These are phyloP conservation scores for Aspergillus pseudoterreus DNA, from an alignment of 2,329 filamentous ascomycete species.

Conservation along the genomic window DNA sequence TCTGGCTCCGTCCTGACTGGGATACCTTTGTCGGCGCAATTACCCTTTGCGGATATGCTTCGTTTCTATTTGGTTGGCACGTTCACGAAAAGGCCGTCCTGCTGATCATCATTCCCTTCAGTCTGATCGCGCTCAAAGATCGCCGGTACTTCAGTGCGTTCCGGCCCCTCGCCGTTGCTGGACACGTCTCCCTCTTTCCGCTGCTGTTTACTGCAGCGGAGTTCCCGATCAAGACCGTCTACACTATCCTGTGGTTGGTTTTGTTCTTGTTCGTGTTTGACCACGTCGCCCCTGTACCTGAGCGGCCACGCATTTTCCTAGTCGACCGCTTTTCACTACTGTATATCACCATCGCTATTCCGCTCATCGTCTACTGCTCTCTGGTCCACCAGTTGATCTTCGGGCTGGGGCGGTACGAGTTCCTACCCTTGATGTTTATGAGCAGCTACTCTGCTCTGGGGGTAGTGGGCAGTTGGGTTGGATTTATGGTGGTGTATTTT, in stretches of 20 bases:
- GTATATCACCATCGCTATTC: slow-evolving; percentile 86
- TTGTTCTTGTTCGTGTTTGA: slow-evolving; percentile 84
- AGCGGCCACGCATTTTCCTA: slow-evolving; percentile 76
- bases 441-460: slow-evolving; percentile 92
- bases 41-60: slow-evolving; percentile 91
- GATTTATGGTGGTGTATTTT: slow-evolving; percentile 91
- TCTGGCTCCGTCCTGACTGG: slow-evolving; percentile 79
- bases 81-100: slow-evolving; percentile 97
- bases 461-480: slow-evolving; percentile 93
- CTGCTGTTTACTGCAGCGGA: slow-evolving; percentile 88
- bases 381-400: slow-evolving; percentile 79
- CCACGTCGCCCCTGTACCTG: slow-evolving; percentile 77
- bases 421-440: slow-evolving; percentile 93
- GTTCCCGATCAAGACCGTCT: slow-evolving; percentile 89
- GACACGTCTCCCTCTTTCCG: slow-evolving; percentile 93
- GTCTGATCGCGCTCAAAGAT: slow-evolving; percentile 83
- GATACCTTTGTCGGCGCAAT: slow-evolving; percentile 84
- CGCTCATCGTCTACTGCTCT: slow-evolving; percentile 84
- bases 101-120: slow-evolving; percentile 92
- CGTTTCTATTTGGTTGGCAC: slow-evolving; percentile 97
- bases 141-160: slow-evolving; percentile 89
- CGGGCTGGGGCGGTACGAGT: slow-evolving; percentile 70
- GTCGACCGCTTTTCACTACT: slow-evolving; percentile 86
- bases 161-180: slow-evolving; percentile 83
- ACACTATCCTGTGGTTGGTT: slow-evolving; percentile 88